Conservation (phyloP, 2,329 filamentous ascomycete genomes). For the Lasiodiplodia theobromae region DNA sequence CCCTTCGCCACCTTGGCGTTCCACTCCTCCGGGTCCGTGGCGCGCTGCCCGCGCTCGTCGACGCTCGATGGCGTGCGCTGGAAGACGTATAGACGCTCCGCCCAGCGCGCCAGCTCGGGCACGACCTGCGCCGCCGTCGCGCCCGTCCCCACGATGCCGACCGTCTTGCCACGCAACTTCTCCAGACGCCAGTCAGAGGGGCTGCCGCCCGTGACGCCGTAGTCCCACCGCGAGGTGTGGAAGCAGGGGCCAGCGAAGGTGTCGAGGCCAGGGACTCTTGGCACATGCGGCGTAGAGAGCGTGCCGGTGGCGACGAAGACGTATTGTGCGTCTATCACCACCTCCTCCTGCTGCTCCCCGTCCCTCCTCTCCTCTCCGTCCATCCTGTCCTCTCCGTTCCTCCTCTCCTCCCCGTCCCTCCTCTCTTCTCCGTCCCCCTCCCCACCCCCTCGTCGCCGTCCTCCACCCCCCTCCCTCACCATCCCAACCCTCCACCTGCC, state of each 20-base stretch:
- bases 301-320: slow-evolving; percentile 39
- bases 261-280: slow-evolving; percentile 42
- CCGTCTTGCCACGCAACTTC: slow-evolving; percentile 28
- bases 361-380: slow-evolving; percentile 23
- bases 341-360: slow-evolving; percentile 28
- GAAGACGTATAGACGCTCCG: slow-evolving; percentile 35
- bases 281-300: slow-evolving; percentile 42
- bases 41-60: slow-evolving; percentile 46
- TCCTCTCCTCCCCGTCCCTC: slow-evolving; percentile 43
- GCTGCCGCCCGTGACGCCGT: slow-evolving; percentile 45
- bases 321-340: slow-evolving; percentile 41
- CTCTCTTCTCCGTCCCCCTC: not conserved
- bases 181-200: slow-evolving; percentile 37
- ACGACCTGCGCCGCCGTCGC: slow-evolving; percentile 40
- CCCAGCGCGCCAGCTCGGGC: slow-evolving; percentile 37
- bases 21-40: slow-evolving; percentile 54
- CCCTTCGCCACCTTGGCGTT: slow-evolving; percentile 40
- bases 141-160: slow-evolving; percentile 40
- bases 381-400: slow-evolving; percentile 23
- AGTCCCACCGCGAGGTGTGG: slow-evolving; percentile 37
- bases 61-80: slow-evolving; percentile 46
- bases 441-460: slow-evolving; percentile 32
- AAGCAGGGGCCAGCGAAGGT: slow-evolving; percentile 43
- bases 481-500: slow-evolving; percentile 49
- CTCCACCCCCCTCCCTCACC: slow-evolving; percentile 44